Conservation (phyloP, 148 eudicot genomes). For the Vaccinium corymbosum region DNA sequence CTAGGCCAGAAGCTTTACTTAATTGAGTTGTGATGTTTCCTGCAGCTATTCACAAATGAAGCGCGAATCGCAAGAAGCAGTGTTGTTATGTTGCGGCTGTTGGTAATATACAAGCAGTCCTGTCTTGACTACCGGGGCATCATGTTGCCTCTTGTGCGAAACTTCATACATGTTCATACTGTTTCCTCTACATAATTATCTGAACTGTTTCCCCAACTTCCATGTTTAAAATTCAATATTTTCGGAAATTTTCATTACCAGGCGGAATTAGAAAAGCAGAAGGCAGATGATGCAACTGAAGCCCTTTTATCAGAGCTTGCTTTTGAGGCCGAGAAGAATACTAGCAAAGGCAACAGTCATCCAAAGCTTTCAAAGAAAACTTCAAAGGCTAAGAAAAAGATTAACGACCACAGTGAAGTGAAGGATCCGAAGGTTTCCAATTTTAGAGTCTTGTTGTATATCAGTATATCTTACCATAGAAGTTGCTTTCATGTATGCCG, state of each 20-base stretch:
- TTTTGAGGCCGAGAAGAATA: slow-evolving; percentile 47
- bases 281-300: slow-evolving; percentile 78
- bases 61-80: neutral
- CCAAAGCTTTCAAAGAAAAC: slow-evolving; percentile 36
- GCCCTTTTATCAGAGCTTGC: slow-evolving; percentile 82
- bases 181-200: too few species aligned
- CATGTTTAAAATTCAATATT: too few species aligned
- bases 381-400: too few species aligned
- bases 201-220: neutral
- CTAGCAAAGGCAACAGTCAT: slow-evolving; percentile 35
- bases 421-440: too few species aligned
- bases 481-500: neutral
- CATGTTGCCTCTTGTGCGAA: neutral
- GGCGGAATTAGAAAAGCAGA: slow-evolving; percentile 65
- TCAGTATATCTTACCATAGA: too few species aligned
- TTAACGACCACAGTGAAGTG: too few species aligned
- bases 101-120: neutral
- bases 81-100: neutral
- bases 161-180: too few species aligned
- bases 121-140: neutral
- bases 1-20: neutral
- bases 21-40: neutral
- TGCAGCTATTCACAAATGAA: neutral
- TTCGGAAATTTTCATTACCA: slow-evolving; percentile 13
- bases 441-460: too few species aligned